Base-by-base conservation (phyloP, 768 basidiomycete genomes). In the Cyathus striatus region DNA sequence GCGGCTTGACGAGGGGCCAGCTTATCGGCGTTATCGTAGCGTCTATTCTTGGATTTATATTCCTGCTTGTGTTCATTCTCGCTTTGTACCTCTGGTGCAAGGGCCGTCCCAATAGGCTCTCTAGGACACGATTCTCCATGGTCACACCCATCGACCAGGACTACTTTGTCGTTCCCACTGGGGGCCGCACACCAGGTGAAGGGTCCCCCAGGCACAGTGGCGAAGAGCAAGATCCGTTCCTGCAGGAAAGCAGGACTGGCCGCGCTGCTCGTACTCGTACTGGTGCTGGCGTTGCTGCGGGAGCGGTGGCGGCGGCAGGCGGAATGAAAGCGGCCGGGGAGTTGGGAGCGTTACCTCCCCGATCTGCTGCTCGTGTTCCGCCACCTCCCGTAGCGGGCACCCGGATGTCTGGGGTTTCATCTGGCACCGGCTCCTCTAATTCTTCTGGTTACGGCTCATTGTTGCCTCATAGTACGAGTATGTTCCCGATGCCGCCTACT, bases 141-240 rank as follows among this genome's bases (percentile, higher is more conserved):
- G 56, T 59, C 39, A 56, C 61, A 4, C 58, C 63, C 3, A 58
- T 63, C 26, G 67, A 71, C 23, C 63, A 65, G 16, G 66, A 68
- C 32, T 70, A 67, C 44, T 53, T 58, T 40, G 60, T 72, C 27
- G 59, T 77, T 21, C 59, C 62, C 10, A 58, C 62, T 13, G 72
- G 63, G 17, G 63, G 54, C 17, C 64, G 65, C 23, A 54, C 66
- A 2, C 66, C 62, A 24, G 83, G 80, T n/a, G 79, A 85, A 59
- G 82, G 83, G 24, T 79, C 79, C 20, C 82, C 85, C 1, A 70
- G 83, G 7, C 72, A 73, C 23, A 86, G 81, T 39, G 85, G 85
- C 5, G 83, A 84, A 53, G 85, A 86, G 56, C 66, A 61, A 2
- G 83, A 85, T 52, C 69, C 85, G 0, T 83, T 86, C 68, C 65